A percentile compares a stretch with the other conserved stretches of the same genome.
phyloP scores from a whole-genome alignment of 495 filamentous ascomycete genomes.

The Cryomyces minteri region DNA sequence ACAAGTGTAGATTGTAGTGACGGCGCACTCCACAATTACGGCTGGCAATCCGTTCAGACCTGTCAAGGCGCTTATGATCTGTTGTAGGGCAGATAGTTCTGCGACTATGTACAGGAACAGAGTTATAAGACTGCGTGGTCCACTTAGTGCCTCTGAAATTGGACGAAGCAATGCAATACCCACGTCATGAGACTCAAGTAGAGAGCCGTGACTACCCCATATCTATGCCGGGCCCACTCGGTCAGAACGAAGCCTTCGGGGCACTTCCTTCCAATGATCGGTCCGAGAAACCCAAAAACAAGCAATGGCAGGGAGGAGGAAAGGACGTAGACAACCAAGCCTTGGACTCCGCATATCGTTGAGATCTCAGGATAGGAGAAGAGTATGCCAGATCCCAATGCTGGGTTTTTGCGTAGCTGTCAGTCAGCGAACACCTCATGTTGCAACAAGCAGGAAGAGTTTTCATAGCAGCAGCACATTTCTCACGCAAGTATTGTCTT shows the following conservation, averaged over 20 bases:
- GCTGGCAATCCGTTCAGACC: constrained; percentile 54
- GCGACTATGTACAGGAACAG: constrained; percentile 71
- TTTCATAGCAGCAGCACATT: constrained; percentile 67
- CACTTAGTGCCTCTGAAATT: background rate
- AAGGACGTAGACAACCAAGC: constrained; percentile 51
- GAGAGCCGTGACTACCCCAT: constrained; percentile 41
- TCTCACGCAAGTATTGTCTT: constrained; percentile 92
- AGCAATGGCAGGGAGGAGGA: constrained; percentile 51
- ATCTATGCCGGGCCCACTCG: constrained; percentile 61
- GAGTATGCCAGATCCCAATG: constrained; percentile 57
- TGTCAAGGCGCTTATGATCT: constrained; percentile 51
- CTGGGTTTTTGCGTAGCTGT: constrained; percentile 27
- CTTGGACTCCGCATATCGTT: constrained; percentile 60
- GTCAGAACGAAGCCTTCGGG: constrained; percentile 64
- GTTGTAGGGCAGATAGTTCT: constrained; percentile 53
- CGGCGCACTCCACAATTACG: constrained; percentile 49
- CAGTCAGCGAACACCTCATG: constrained; percentile 13
- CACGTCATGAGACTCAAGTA: constrained; percentile 50
- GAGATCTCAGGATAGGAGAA: constrained; percentile 65
- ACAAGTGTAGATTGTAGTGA: constrained; percentile 69
- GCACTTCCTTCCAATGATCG: constrained; percentile 53
- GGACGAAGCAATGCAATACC: background rate
- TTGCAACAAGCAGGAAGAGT: constrained; percentile 6
- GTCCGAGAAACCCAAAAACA: constrained; percentile 47
- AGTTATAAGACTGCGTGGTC: constrained; percentile 35